A percentile compares a stretch with the other conserved stretches of the same genome.
Conservation (phyloP, 176 grass and related monocot species). For the Cenchrus purpureus region DNA sequence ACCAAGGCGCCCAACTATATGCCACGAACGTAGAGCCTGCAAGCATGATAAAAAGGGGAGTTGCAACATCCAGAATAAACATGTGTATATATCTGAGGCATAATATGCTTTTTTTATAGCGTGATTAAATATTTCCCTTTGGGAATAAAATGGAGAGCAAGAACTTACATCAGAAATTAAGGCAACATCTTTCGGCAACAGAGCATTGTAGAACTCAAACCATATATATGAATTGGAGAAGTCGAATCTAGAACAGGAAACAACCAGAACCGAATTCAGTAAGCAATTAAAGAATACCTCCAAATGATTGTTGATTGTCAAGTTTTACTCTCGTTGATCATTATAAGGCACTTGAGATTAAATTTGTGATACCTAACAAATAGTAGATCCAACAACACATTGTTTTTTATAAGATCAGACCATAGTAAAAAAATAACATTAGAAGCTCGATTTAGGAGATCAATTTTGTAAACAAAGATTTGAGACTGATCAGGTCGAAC, state of each 20-base stretch:
- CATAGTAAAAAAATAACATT: too few species aligned
- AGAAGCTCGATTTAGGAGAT: background rate
- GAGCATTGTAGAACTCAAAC: constrained; percentile 91
- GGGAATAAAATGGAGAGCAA: background rate
- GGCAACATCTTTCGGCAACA: constrained; percentile 80
- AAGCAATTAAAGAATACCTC: constrained; percentile 2
- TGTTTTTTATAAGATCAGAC: too few species aligned
- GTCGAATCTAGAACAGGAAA: constrained; percentile 62
- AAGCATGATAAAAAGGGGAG: constrained; percentile 32
- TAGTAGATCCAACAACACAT: background rate
- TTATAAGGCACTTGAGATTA: background rate
- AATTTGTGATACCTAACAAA: background rate
- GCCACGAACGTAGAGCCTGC: constrained; percentile 88
- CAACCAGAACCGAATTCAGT: background rate
- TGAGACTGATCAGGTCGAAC: background rate
- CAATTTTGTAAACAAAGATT: background rate
- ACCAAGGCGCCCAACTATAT: constrained; percentile 87
- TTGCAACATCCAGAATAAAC: constrained; percentile 32
- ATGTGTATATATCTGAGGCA: background rate
- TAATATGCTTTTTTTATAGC: background rate
- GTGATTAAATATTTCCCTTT: constrained; percentile 8
- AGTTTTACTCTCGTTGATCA: background rate
- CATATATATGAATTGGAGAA: constrained; percentile 96
- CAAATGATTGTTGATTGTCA: background rate
- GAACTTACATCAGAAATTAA: constrained; percentile 84